Conservation (phyloP, 1,284 basidiomycete genomes). For the Pseudozyma sp. region DNA sequence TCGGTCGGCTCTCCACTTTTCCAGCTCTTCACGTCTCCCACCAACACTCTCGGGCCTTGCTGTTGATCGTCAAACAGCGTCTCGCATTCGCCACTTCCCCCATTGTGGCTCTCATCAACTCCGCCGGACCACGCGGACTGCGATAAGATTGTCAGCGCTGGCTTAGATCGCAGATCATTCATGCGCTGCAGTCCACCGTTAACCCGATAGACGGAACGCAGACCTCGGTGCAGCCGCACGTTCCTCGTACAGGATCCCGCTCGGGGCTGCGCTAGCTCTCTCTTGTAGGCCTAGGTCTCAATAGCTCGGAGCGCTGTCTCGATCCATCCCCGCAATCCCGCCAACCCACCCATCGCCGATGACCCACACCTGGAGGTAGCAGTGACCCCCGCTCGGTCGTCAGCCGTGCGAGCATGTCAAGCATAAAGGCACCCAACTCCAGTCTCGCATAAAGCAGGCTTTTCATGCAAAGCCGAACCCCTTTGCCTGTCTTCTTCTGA, state of each 20-base stretch:
- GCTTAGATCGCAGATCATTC: no score
- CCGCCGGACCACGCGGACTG: no score
- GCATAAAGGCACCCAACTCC: not conserved
- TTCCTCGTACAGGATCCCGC: not conserved
- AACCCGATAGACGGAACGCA: no score
- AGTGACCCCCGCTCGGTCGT: not conserved
- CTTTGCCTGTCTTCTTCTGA: not conserved
- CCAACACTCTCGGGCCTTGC: not conserved
- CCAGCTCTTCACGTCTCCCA: not conserved
- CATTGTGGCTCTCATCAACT: no score
- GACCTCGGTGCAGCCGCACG: not conserved
- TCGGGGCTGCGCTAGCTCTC: no score
- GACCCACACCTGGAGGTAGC: no score
- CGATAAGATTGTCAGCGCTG: not conserved
- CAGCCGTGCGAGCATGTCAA: slow-evolving; percentile 4
- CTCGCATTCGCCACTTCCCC: not conserved
- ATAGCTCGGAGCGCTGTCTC: no score
- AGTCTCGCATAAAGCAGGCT: not conserved
- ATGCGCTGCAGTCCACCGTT: no score
- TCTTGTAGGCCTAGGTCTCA: no score
- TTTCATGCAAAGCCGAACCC: not conserved
- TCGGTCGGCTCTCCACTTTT: not conserved
- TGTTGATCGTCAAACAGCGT: not conserved
- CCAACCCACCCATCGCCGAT: no score
- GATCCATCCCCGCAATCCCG: no score